phyloP scores from a whole-genome alignment of 257 asterid species.

The Rehmannia glutinosa region DNA sequence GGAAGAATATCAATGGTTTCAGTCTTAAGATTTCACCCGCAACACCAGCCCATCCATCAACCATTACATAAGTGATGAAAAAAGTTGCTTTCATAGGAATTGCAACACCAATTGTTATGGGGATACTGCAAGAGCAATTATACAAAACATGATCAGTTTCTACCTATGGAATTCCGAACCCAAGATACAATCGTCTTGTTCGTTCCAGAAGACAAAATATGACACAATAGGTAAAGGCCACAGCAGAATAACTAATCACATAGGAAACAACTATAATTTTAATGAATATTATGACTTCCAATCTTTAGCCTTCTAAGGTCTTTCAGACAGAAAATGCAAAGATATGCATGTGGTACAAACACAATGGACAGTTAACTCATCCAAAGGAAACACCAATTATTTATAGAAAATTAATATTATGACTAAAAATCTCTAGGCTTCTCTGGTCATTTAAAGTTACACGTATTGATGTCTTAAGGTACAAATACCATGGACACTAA shows the following conservation, averaged over 20 bases:
- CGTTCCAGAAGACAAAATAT: not conserved
- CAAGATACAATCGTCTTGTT: not conserved
- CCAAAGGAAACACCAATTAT: not conserved
- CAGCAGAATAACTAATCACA: not conserved
- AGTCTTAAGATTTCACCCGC: constrained; percentile 86
- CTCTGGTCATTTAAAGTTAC: too few species aligned
- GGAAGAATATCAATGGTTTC: constrained; percentile 73
- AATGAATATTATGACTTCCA: not conserved
- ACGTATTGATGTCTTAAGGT: too few species aligned
- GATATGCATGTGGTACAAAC: not conserved
- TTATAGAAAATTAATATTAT: too few species aligned
- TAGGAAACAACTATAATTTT: not conserved
- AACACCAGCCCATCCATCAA: constrained; percentile 97
- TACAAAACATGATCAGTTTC: not conserved
- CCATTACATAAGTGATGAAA: constrained; percentile 86
- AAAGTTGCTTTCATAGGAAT: constrained; percentile 95
- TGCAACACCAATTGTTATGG: constrained; percentile 69
- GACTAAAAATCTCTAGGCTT: too few species aligned
- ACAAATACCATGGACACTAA: not conserved
- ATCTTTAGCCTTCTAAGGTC: not conserved
- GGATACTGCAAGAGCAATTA: constrained; percentile 49
- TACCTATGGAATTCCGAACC: not conserved
- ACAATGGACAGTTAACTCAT: not conserved
- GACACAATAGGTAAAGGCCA: not conserved
- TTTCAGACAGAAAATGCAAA: not conserved